Evolutionary conservation across 2,329 filamentous ascomycete genomes (phyloP), one percentile per base, ranked within the genome.

Genomic region (Trichoderma afroharzianum): DNA sequence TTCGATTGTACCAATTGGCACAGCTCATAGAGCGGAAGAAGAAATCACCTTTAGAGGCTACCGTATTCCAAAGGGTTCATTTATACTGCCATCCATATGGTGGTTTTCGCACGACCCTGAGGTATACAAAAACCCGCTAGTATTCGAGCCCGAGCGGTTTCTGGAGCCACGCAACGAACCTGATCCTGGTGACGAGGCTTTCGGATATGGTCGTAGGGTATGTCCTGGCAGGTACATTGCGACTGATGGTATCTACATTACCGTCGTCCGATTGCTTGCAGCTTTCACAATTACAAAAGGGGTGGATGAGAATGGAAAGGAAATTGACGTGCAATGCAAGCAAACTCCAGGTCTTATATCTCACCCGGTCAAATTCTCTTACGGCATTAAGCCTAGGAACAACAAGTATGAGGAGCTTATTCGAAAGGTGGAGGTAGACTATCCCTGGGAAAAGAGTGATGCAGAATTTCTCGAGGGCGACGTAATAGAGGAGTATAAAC

Each of bases 41-140:
- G 68, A 63, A 11, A 39, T 66, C 11, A 3, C 32, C 21, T 55
- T 50, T 4, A 24, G 50, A 28, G 68, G 61, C 2, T 70, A 57
- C 39, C 68, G 61, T 15, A 70, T 70, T n/a, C 68, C 68, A 57
- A 70, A 66, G 12, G 61, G 68, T 1, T 36, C 68, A n/a, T 30
- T 21, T 24, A 47, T 64, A 28, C 26, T 47, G 3, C 21, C 24
- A 30, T 57, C 21, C 11, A 3, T 33, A 14, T 71, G 70, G 70
- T 72, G 70, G 70, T 26, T 58, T 14, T 26, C 24, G 15, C 39
- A 72, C 14, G 58, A 72, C 39, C 66, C 70, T 4, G n/a, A 70
- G 24, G 36, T 43, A 53, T 61, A 93, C 78, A 84, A 87, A 0
- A 73, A 80, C 15, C 79, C 79, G 0, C 62, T 68, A 2, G 15